phyloP scores from a whole-genome alignment of 768 basidiomycete species.

The Macrolepiota dolichaula region DNA sequence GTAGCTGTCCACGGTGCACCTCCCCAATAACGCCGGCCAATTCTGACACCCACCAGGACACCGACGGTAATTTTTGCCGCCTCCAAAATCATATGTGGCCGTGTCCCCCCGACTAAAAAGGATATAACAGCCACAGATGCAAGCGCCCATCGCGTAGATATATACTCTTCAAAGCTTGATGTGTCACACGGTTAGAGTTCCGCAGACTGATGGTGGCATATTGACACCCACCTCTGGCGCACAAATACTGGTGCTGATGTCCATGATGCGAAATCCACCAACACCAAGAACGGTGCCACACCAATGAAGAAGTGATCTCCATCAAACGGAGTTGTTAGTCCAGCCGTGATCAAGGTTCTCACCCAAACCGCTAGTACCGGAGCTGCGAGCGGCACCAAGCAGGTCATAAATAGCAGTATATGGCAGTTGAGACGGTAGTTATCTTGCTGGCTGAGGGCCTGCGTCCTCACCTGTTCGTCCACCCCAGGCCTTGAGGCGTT shows the following conservation, averaged over 20 bases:
- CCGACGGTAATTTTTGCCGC: slow-evolving; percentile 46
- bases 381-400: slow-evolving; percentile 73
- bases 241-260: slow-evolving; percentile 38
- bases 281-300: slow-evolving; percentile 58
- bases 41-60: slow-evolving; percentile 39
- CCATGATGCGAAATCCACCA: slow-evolving; percentile 61
- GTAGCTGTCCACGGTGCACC: slow-evolving; percentile 27
- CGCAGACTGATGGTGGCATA: not conserved
- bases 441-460: slow-evolving; percentile 17
- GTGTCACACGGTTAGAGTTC: slow-evolving; percentile 7
- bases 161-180: slow-evolving; percentile 33
- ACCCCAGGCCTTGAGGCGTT: slow-evolving; percentile 9
- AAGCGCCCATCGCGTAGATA: slow-evolving; percentile 55
- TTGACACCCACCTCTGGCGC: slow-evolving; percentile 34
- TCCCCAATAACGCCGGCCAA: slow-evolving; percentile 51
- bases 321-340: slow-evolving; percentile 74
- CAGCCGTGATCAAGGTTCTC: slow-evolving; percentile 77
- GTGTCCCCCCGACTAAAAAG: slow-evolving; percentile 65
- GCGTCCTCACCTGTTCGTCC: slow-evolving; percentile 5
- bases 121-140: slow-evolving; percentile 45
- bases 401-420: slow-evolving; percentile 72
- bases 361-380: slow-evolving; percentile 88
- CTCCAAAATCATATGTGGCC: slow-evolving; percentile 66
- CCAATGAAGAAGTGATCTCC: slow-evolving; percentile 75
- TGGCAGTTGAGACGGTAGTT: slow-evolving; percentile 54